These are phyloP conservation scores for Punica granatum DNA, from an alignment of 345 rosid species.

Conservation along the genomic window DNA sequence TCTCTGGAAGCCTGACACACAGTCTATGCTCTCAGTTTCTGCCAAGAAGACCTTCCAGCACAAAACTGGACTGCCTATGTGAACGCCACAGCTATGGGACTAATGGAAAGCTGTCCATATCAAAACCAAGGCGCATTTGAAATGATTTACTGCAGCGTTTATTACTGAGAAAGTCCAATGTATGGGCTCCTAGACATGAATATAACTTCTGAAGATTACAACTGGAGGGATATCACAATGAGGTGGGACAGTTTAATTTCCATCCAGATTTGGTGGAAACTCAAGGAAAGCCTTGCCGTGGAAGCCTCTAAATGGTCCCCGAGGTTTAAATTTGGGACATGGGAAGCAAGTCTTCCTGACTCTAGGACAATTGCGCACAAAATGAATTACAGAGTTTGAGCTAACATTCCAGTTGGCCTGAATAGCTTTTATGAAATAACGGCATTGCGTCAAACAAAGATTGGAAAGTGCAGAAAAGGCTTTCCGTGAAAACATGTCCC, in stretches of 20 bases:
- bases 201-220: conserved; percentile 3
- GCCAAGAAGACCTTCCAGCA: conserved; percentile 25
- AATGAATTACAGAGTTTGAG: too few species aligned
- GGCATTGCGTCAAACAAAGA: too few species aligned
- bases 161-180: conserved; percentile 23
- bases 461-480: too few species aligned
- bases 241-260: conserved; percentile 21
- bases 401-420: too few species aligned
- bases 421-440: too few species aligned
- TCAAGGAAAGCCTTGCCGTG: conserved; percentile 11
- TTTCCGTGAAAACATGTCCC: too few species aligned
- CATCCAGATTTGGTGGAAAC: conserved; percentile 21
- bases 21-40: conserved; percentile 19
- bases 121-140: conserved; percentile 32
- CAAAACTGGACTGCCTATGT: conserved; percentile 24
- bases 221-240: conserved; percentile 3
- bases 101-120: conserved; percentile 24
- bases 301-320: conserved; percentile 23
- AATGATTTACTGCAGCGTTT: conserved; percentile 26
- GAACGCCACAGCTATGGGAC: conserved; percentile 5
- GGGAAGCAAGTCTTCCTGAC: too few species aligned
- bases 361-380: too few species aligned
- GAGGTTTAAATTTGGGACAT: conserved; percentile 28
- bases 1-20: background rate
- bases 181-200: conserved; percentile 21